Evolutionary conservation across 495 filamentous ascomycete species (phyloP).

Genomic region (Tuber magnatum): DNA sequence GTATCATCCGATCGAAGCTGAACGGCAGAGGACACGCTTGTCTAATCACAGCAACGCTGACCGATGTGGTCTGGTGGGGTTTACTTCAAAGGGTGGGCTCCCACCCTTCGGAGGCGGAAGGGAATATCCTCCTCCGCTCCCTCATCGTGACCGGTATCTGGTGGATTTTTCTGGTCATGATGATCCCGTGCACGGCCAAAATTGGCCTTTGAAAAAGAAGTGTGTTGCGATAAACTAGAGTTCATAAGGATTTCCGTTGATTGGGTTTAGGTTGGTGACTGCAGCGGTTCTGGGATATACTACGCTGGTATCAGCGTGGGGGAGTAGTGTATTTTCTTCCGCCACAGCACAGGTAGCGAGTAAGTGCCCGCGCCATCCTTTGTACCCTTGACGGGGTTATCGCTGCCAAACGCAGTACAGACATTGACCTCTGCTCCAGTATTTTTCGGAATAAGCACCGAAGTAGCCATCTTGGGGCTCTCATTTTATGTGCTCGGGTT

Average conservation of each 20-base stretch:
- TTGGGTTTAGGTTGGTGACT: slow-evolving; percentile 50
- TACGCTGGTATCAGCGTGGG: slow-evolving; percentile 68
- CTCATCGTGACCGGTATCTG: slow-evolving; percentile 71
- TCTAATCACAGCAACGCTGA: slow-evolving; percentile 26
- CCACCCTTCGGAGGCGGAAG: slow-evolving; percentile 65
- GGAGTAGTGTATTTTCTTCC: slow-evolving; percentile 60
- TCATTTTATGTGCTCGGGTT: slow-evolving; percentile 67
- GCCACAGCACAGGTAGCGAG: slow-evolving; percentile 50
- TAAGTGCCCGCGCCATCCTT: background rate
- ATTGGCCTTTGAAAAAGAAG: slow-evolving; percentile 76
- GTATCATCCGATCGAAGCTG: slow-evolving; percentile 13
- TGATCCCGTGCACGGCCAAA: slow-evolving; percentile 74
- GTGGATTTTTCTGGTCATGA: slow-evolving; percentile 76
- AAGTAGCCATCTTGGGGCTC: slow-evolving; percentile 60
- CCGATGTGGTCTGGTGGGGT: slow-evolving; percentile 9
- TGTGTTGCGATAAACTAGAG: slow-evolving; percentile 42
- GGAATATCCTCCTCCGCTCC: slow-evolving; percentile 65
- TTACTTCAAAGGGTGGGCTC: slow-evolving; percentile 28
- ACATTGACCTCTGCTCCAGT: slow-evolving; percentile 6
- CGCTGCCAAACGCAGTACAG: background rate
- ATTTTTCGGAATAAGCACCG: slow-evolving; percentile 51
- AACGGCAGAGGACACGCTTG: slow-evolving; percentile 17
- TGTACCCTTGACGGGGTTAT: background rate
- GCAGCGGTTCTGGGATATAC: slow-evolving; percentile 70
- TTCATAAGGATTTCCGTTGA: slow-evolving; percentile 5